Evolutionary conservation across 208 protist species (phyloP).

Genomic region (Crithidia fasciculata): DNA sequence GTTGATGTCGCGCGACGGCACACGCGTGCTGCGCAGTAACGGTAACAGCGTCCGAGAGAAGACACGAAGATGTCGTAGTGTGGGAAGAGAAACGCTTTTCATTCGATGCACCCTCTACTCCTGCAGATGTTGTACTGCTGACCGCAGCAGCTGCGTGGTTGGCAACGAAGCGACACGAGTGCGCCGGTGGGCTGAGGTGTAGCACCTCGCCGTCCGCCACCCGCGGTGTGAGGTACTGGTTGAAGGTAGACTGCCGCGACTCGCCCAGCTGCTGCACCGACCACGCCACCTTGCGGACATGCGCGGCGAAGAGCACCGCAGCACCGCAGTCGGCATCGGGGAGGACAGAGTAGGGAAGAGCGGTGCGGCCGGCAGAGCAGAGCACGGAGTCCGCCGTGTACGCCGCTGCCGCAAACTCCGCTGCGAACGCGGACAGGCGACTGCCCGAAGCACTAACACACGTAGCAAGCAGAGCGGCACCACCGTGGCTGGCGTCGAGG

Average conservation of each 20-base stretch:
- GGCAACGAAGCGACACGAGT: constrained; percentile 15
- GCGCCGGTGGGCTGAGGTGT: constrained; percentile 23
- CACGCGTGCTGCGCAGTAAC: not conserved
- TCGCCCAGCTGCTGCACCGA: constrained; percentile 32
- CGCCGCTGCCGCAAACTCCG: constrained; percentile 14
- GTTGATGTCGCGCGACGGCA: constrained; percentile 20
- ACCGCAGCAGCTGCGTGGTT: not conserved
- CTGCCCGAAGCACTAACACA: not conserved
- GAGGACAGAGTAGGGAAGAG: constrained; percentile 13
- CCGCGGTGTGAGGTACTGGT: constrained; percentile 18
- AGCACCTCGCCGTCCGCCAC: constrained; percentile 25
- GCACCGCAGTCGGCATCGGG: not conserved
- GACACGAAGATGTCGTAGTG: not conserved
- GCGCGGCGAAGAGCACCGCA: constrained; percentile 33
- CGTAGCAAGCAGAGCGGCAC: constrained; percentile 36
- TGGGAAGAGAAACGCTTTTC: not conserved
- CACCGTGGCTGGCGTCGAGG: constrained; percentile 65
- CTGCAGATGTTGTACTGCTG: too few relatives aligned
- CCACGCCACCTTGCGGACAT: constrained; percentile 43
- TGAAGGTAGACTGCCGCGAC: constrained; percentile 28
- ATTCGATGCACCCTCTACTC: not conserved
- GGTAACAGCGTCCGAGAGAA: not conserved
- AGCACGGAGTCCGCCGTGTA: constrained; percentile 24
- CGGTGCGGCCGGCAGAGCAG: constrained; percentile 15
- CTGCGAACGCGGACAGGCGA: constrained; percentile 3